Evolutionary conservation across 2,329 filamentous ascomycete species (phyloP), one percentile per base, ranked within the genome.

Genomic region (Claviceps monticola): DNA sequence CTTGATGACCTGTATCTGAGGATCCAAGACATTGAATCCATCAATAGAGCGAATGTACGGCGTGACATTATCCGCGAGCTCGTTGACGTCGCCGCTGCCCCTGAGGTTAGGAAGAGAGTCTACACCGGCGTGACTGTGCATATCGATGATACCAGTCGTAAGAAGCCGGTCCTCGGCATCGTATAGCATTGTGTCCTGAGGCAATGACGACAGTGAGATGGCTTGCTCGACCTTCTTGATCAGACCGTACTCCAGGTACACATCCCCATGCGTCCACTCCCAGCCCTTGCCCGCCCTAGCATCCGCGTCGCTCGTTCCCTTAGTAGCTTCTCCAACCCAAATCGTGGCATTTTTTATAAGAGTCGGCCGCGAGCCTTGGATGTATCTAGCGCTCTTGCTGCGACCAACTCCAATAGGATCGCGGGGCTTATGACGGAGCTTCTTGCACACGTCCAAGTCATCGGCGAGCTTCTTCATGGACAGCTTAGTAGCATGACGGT

Each of bases 1-100:
- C 59, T 84, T 85, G 69, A 86, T 86, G 56, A 82, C 77, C 56
- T 82, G 74, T 11, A 85, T 75, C 58, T 84, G 82, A 14, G 73
- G 75, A 59, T 86, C 83, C 13, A 78, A 68, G 0, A 81, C 78
- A 58, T 83, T 74, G 38, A 87, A 66, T 2, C 74, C 78, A 59
- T 86, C 83, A 44, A 85, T 78, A 8, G 80, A 79, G 19, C 82
- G 77, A 5, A 83, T 80, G 60, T 79, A 86, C 0, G 83, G 83
- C 0, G 83, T 86, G 51, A 83, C 78, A 58, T 84, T 78, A 37
- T 68, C 68, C 1, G 77, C 79, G 58, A 81, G 65, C 64, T 86
- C 83, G 58, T 86, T 86, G 50, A 67, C 71, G 56, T 86, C 83
- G 0, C 71, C 67, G 54, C 72, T 77, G 17, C 78, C 80, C 2